Percentiles rank a stretch among this genome's conserved stretches.
phyloP scores from a whole-genome alignment of 1,284 basidiomycete genomes.

The Cerioporus squamosus region DNA sequence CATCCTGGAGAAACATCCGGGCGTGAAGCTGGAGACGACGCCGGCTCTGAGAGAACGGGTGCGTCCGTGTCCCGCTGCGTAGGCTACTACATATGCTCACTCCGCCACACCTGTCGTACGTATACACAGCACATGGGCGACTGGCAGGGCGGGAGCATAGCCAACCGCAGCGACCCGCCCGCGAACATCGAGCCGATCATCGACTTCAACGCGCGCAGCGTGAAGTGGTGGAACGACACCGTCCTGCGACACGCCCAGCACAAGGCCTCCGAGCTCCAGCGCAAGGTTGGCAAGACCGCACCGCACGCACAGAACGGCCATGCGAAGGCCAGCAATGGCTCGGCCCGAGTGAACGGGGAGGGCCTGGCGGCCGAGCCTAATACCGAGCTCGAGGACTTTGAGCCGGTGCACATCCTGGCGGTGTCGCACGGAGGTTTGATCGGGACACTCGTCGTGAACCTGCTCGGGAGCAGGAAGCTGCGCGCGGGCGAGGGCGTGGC shows the following conservation, averaged over 20 bases:
- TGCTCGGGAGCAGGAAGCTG: slow-evolving; percentile 47
- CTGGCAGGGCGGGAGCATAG: slow-evolving; percentile 53
- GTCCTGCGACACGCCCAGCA: slow-evolving; percentile 45
- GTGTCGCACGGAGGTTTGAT: slow-evolving; percentile 73
- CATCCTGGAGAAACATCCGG: slow-evolving; percentile 59
- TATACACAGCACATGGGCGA: slow-evolving; percentile 66
- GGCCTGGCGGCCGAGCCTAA: slow-evolving; percentile 17
- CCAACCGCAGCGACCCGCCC: slow-evolving; percentile 24
- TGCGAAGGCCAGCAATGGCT: neutral
- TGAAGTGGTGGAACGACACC: slow-evolving; percentile 62
- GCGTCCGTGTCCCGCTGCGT: slow-evolving; percentile 19
- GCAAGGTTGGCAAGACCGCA: neutral
- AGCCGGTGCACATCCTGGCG: slow-evolving; percentile 53
- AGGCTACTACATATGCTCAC: too few relatives aligned
- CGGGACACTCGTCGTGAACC: slow-evolving; percentile 48
- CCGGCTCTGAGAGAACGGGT: slow-evolving; percentile 68
- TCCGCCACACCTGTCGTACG: neutral
- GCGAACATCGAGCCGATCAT: slow-evolving; percentile 39
- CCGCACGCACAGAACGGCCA: neutral
- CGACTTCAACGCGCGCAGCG: slow-evolving; percentile 50
- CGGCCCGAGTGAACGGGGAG: neutral
- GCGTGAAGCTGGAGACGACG: slow-evolving; percentile 45
- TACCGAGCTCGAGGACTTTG: neutral
- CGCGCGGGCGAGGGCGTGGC: slow-evolving; percentile 44
- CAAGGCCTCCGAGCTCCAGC: slow-evolving; percentile 12